Percentiles rank a stretch among this genome's conserved stretches.
These are phyloP conservation scores for Pyrenochaeta sp. DNA, from an alignment of 2,329 filamentous ascomycete genomes.

Conservation along the genomic window DNA sequence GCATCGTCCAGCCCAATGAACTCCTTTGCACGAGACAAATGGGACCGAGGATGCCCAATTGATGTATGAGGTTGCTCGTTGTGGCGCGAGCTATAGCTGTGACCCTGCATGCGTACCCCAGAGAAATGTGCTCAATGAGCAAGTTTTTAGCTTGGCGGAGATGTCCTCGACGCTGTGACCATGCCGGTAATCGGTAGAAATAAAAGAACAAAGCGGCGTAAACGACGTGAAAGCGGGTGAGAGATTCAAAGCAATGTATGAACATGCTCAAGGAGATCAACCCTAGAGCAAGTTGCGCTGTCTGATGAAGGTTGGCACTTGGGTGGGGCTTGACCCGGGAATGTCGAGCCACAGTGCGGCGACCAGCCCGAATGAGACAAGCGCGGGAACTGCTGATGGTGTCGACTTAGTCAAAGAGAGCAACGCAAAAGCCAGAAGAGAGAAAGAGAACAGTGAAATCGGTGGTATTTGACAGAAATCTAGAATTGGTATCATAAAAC, in stretches of 20 bases:
- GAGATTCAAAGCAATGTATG: too few species aligned
- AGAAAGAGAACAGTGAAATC: neutral
- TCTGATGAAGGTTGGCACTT: neutral
- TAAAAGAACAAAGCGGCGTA: neutral
- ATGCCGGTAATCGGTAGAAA: neutral
- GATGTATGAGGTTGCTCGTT: slow-evolving; percentile 1
- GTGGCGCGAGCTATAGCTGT: slow-evolving; percentile 39
- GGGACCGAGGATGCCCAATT: neutral
- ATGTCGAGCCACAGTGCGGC: neutral
- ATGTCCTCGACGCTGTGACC: neutral
- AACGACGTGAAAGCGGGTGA: neutral
- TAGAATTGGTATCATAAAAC: slow-evolving; percentile 22
- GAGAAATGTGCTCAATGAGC: slow-evolving; percentile 40
- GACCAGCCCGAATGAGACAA: slow-evolving; percentile 5
- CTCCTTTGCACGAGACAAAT: neutral
- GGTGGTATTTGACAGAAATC: neutral
- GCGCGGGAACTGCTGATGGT: neutral
- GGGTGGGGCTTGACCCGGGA: neutral
- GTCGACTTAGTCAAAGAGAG: neutral
- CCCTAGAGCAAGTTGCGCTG: too few species aligned
- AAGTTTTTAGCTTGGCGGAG: slow-evolving; percentile 32
- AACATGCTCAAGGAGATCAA: too few species aligned
- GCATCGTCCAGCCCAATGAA: slow-evolving; percentile 3
- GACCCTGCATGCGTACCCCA: slow-evolving; percentile 23
- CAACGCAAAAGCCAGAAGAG: neutral